These are phyloP conservation scores for Gonium pectorale DNA, from an alignment of 139 green algal genomes.

Conservation along the genomic window DNA sequence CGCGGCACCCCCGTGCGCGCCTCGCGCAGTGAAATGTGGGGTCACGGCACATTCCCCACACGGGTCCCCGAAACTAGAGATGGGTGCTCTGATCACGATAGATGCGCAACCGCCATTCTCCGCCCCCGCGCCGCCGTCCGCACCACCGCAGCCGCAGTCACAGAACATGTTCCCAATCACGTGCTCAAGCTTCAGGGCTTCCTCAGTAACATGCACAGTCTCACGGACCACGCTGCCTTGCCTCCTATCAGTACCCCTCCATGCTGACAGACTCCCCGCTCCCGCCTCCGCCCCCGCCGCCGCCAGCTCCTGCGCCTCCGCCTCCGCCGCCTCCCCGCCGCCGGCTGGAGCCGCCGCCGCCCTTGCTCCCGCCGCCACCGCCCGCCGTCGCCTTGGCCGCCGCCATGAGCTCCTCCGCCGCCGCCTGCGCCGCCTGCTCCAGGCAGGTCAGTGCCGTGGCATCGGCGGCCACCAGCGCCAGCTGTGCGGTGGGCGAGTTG, in stretches of 20 bases:
- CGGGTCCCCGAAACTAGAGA: too few relatives aligned
- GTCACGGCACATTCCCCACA: too few relatives aligned
- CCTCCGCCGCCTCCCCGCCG: not conserved
- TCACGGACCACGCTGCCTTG: too few relatives aligned
- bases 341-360: not conserved
- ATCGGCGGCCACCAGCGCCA: slow-evolving; percentile 39
- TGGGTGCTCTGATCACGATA: too few relatives aligned
- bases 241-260: slow-evolving; percentile 20
- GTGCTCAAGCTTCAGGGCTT: too few relatives aligned
- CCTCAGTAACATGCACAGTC: too few relatives aligned
- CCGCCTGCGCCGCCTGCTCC: slow-evolving; percentile 25
- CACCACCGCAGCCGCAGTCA: too few relatives aligned
- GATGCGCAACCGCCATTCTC: too few relatives aligned
- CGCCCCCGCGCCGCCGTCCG: too few relatives aligned
- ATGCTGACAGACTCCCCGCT: not conserved
- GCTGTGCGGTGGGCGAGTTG: slow-evolving; percentile 34
- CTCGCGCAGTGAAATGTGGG: too few relatives aligned
- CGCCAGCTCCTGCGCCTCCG: not conserved
- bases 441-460: not conserved
- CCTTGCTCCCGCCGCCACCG: not conserved
- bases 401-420: slow-evolving; percentile 14
- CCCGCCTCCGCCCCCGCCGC: not conserved
- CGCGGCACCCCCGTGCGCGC: too few relatives aligned
- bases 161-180: too few relatives aligned
- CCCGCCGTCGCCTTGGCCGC: not conserved